Conservation (phyloP, 2,329 filamentous ascomycete species). For the Xylaria sp. region DNA sequence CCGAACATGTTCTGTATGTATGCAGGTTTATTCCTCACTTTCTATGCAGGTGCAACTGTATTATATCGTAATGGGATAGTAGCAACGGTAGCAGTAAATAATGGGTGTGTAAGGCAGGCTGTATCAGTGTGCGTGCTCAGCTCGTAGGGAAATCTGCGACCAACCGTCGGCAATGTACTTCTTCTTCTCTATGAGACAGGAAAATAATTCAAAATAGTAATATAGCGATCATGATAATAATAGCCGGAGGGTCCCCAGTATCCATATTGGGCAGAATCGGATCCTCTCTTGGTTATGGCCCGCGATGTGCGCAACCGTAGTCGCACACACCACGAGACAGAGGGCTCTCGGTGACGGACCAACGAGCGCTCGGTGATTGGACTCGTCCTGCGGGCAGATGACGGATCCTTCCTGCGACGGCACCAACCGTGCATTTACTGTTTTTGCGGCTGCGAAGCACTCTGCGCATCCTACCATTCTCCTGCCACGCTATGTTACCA, state of each 20-base stretch:
- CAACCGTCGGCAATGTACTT: slow-evolving; percentile 24
- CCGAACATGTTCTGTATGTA: slow-evolving; percentile 20
- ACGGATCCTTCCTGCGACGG: slow-evolving; percentile 46
- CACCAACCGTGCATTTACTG: slow-evolving; percentile 32
- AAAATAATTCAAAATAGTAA: background rate
- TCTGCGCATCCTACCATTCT: slow-evolving; percentile 31
- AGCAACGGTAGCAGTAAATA: slow-evolving; percentile 9
- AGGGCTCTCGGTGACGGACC: slow-evolving; percentile 17
- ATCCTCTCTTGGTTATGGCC: slow-evolving; percentile 13
- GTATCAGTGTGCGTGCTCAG: slow-evolving; percentile 25
- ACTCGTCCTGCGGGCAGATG: slow-evolving; percentile 40
- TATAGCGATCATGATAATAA: slow-evolving; percentile 6
- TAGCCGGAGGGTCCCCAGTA: slow-evolving; percentile 19
- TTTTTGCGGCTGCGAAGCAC: slow-evolving; percentile 33
- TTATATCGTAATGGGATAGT: slow-evolving; percentile 11
- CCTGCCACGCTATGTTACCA: slow-evolving; percentile 14
- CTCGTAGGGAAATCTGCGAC: slow-evolving; percentile 17
- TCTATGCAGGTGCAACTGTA: slow-evolving; percentile 22
- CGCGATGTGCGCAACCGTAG: slow-evolving; percentile 24
- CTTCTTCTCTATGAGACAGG: slow-evolving; percentile 13
- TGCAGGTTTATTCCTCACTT: slow-evolving; percentile 20
- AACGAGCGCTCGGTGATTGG: slow-evolving; percentile 32
- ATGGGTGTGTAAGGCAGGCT: slow-evolving; percentile 13
- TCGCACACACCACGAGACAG: slow-evolving; percentile 26
- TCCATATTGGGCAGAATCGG: slow-evolving; percentile 37